Evolutionary conservation across 2,329 filamentous ascomycete genomes (phyloP).

Genomic region (Microcera coccophila): DNA sequence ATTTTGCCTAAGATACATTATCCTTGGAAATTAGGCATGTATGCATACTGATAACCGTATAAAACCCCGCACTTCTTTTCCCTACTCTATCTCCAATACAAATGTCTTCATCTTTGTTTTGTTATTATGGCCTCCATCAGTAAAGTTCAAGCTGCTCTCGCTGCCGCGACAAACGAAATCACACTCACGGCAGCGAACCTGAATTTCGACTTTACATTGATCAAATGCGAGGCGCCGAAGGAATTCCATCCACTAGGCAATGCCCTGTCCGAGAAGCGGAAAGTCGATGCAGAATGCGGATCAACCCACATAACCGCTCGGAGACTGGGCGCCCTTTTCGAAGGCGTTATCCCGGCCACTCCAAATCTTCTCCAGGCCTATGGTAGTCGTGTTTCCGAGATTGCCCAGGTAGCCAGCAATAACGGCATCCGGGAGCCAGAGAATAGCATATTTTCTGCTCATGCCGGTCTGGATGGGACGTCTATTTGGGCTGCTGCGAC

Average conservation of each 20-base stretch:
- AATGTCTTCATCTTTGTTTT: too few species aligned
- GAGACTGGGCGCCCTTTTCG: constrained; percentile 36
- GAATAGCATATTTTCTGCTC: constrained; percentile 16
- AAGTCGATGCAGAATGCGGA: neutral
- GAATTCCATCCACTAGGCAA: constrained; percentile 25
- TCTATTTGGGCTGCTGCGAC: constrained; percentile 37
- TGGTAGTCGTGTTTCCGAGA: constrained; percentile 31
- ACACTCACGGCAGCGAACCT: constrained; percentile 10
- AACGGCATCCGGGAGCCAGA: neutral
- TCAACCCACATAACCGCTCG: neutral
- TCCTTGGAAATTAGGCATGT: too few species aligned
- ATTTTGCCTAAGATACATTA: too few species aligned
- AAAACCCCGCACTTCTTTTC: too few species aligned
- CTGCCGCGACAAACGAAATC: neutral
- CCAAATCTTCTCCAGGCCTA: constrained; percentile 34
- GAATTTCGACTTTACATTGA: constrained; percentile 41
- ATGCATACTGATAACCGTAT: too few species aligned
- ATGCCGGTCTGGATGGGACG: constrained; percentile 30
- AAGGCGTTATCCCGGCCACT: constrained; percentile 25
- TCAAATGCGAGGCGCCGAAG: constrained; percentile 37
- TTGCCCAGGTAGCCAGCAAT: constrained; percentile 4
- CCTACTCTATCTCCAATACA: too few species aligned
- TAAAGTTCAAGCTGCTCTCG: neutral
- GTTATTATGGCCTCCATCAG: neutral
- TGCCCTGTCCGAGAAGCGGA: neutral